These are phyloP conservation scores for Rosellinia necatrix DNA, from an alignment of 2,329 filamentous ascomycete genomes.

Conservation along the genomic window DNA sequence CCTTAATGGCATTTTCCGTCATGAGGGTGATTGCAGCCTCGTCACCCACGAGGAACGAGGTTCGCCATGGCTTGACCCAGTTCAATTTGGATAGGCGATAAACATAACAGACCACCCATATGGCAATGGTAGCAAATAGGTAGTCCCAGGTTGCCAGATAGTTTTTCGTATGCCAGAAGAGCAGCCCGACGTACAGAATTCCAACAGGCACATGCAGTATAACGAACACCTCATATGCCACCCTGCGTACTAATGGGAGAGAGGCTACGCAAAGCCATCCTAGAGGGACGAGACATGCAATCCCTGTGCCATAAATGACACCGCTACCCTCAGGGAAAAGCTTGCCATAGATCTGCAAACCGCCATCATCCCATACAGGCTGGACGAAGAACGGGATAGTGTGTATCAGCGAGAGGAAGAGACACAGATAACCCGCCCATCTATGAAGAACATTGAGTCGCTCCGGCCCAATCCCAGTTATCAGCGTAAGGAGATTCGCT, in stretches of 20 bases:
- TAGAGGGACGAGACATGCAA: slow-evolving; percentile 80
- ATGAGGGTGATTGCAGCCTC: slow-evolving; percentile 88
- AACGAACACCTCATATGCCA: slow-evolving; percentile 86
- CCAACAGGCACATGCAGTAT: slow-evolving; percentile 81
- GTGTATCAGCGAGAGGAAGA: slow-evolving; percentile 82
- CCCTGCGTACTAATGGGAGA: slow-evolving; percentile 74
- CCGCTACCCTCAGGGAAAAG: slow-evolving; percentile 69
- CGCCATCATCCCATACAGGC: slow-evolving; percentile 81
- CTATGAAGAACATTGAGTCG: slow-evolving; percentile 90
- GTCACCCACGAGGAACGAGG: slow-evolving; percentile 86
- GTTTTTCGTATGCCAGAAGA: slow-evolving; percentile 97
- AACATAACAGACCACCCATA: slow-evolving; percentile 77
- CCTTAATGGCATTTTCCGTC: slow-evolving; percentile 91
- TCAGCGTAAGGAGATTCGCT: slow-evolving; percentile 78
- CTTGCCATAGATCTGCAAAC: slow-evolving; percentile 69
- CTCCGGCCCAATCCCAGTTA: slow-evolving; percentile 92
- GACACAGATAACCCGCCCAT: slow-evolving; percentile 86
- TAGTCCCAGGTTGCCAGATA: slow-evolving; percentile 90
- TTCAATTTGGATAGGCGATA: slow-evolving; percentile 84
- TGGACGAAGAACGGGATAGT: slow-evolving; percentile 89
- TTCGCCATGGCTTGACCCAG: slow-evolving; percentile 79
- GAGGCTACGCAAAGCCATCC: slow-evolving; percentile 85
- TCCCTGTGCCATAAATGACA: slow-evolving; percentile 82
- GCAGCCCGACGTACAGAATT: slow-evolving; percentile 76
- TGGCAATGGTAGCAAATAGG: slow-evolving; percentile 77